A percentile compares a stretch with the other conserved stretches of the same genome.
Conservation (phyloP, 441 rosid species). For the Aquilaria agallochum region DNA sequence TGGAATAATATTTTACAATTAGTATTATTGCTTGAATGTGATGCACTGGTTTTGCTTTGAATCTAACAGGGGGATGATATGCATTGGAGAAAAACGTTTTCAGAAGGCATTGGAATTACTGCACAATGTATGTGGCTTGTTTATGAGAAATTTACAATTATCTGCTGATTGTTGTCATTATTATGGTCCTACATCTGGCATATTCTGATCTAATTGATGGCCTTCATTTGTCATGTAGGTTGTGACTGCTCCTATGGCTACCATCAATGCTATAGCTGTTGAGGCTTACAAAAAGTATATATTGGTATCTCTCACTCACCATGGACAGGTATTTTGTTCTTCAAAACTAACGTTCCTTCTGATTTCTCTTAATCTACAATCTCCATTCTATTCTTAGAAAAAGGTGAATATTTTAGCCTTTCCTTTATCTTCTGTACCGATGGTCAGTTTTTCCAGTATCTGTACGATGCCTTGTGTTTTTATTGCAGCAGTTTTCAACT, state of each 20-base stretch:
- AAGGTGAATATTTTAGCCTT: conserved; percentile 4
- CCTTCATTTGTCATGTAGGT: conserved; percentile 41
- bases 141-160: conserved; percentile 11
- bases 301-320: conserved; percentile 77
- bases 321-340: conserved; percentile 61
- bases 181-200: conserved; percentile 2
- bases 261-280: conserved; percentile 71
- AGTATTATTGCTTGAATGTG: background rate
- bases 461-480: conserved; percentile 16
- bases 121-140: conserved; percentile 51
- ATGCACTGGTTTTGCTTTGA: conserved; percentile 19
- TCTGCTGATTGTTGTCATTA: conserved; percentile 9
- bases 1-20: no score
- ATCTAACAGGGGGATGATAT: conserved; percentile 85
- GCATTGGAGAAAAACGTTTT: conserved; percentile 79
- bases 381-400: conserved; percentile 3
- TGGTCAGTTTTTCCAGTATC: conserved; percentile 7
- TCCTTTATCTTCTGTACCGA: background rate
- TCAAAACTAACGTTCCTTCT: conserved; percentile 8
- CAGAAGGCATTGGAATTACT: conserved; percentile 93
- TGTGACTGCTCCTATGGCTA: conserved; percentile 87
- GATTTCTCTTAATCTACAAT: background rate
- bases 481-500: conserved; percentile 48
- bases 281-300: conserved; percentile 94
- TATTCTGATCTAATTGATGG: conserved; percentile 7